phyloP scores from a whole-genome alignment of 1,284 basidiomycete genomes.

The Cronartium quercuum region DNA sequence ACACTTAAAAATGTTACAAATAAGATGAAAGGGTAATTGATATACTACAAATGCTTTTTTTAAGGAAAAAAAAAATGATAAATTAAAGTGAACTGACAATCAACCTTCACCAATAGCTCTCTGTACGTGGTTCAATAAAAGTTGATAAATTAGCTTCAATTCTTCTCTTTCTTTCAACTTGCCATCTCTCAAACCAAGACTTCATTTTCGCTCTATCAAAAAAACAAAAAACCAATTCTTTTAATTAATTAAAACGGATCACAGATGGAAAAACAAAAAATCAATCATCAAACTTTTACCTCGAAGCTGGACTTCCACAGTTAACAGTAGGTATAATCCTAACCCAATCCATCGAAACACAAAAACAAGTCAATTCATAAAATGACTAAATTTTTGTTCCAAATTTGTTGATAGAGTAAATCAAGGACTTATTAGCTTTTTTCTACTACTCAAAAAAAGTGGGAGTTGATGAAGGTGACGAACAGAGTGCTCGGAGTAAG shows the following conservation, averaged over 20 bases:
- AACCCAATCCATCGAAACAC: constrained; percentile 27
- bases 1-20: too few species aligned
- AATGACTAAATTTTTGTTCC: constrained; percentile 17
- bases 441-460: not conserved
- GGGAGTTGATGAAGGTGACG: not conserved
- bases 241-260: not conserved
- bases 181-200: constrained; percentile 22
- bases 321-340: constrained; percentile 37
- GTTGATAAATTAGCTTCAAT: not conserved
- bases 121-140: not conserved
- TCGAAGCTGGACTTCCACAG: constrained; percentile 9
- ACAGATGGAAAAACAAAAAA: not conserved
- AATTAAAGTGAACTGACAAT: too few species aligned
- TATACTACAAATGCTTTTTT: too few species aligned
- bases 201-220: constrained; percentile 18
- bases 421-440: not conserved
- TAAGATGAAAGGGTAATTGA: too few species aligned
- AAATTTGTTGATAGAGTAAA: not conserved
- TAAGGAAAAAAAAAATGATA: too few species aligned
- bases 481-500: constrained; percentile 38
- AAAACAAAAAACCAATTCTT: not conserved
- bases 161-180: constrained; percentile 12
- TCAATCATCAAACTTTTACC: not conserved
- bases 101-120: not conserved
- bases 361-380: constrained; percentile 35